Percentiles rank a stretch among this genome's conserved stretches.
phyloP scores from a whole-genome alignment of 805 yeast genomes.

The Pichia cephalocereana region DNA sequence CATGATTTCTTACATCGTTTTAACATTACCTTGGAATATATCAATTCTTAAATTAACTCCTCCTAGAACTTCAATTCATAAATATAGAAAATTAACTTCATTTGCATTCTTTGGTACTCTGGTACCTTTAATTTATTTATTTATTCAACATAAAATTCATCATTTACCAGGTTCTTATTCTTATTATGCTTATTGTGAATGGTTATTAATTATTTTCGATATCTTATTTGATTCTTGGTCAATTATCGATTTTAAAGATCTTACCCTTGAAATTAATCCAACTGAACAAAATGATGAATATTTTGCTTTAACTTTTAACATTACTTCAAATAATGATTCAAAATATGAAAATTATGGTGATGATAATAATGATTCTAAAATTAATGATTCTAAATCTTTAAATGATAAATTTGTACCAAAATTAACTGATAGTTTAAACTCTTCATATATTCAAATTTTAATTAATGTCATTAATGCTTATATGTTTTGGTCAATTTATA shows the following conservation, averaged over 20 bases:
- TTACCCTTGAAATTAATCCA: conserved; percentile 40
- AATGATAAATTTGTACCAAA: conserved; percentile 14
- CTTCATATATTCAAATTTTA: conserved; percentile 29
- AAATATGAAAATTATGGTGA: background rate
- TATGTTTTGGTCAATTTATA: conserved; percentile 76
- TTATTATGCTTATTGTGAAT: conserved; percentile 87
- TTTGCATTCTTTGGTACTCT: conserved; percentile 59
- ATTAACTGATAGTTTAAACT: conserved; percentile 10
- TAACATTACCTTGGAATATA: conserved; percentile 88
- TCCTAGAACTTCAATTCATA: conserved; percentile 38
- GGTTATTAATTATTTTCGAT: conserved; percentile 81
- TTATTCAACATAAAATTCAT: conserved; percentile 88
- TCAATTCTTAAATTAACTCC: conserved; percentile 44
- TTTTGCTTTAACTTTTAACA: conserved; percentile 19
- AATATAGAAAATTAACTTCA: conserved; percentile 45
- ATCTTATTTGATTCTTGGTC: conserved; percentile 80
- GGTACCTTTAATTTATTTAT: conserved; percentile 79
- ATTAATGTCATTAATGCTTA: conserved; percentile 53
- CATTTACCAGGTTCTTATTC: conserved; percentile 91
- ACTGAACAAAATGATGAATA: conserved; percentile 15
- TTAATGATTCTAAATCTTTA: too few relatives aligned
- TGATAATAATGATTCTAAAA: background rate
- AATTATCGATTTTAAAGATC: conserved; percentile 52
- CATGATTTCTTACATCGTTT: conserved; percentile 82
- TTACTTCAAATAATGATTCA: background rate